phyloP scores from a whole-genome alignment of 495 filamentous ascomycete species.

The Podospora pseudoanserina region DNA sequence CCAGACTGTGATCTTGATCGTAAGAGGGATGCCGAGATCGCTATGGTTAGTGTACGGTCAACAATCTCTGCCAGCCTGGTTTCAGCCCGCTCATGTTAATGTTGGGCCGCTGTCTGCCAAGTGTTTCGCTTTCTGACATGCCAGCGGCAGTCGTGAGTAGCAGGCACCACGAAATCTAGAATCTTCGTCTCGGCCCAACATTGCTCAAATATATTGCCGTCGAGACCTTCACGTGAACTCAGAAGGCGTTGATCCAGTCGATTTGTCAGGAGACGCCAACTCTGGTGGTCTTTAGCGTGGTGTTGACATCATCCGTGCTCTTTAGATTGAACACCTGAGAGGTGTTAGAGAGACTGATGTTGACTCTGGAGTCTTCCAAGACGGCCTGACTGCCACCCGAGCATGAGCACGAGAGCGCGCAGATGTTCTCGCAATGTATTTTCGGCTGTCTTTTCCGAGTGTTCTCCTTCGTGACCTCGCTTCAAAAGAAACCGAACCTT shows the following conservation, averaged over 20 bases:
- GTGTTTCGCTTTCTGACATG: not conserved
- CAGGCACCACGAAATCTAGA: not conserved
- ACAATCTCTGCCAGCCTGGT: not conserved
- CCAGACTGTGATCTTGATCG: not conserved
- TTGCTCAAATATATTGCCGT: not conserved
- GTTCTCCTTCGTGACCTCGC: not conserved
- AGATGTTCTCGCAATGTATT: not conserved
- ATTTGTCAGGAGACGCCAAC: not conserved
- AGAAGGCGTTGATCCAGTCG: not conserved
- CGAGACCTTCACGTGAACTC: not conserved
- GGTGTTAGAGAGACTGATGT: not conserved
- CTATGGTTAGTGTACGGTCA: not conserved
- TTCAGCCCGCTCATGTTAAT: not conserved
- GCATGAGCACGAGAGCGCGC: not conserved
- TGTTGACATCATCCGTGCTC: not conserved
- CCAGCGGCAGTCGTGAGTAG: not conserved
- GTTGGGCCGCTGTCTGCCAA: slow-evolving; percentile 1
- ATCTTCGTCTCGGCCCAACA: slow-evolving; percentile 1
- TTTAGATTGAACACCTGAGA: not conserved
- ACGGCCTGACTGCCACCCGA: not conserved
- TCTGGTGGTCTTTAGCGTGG: not conserved
- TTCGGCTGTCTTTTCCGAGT: not conserved
- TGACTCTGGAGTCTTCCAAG: not conserved
- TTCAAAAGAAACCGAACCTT: not conserved
- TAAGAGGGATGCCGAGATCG: not conserved